Evolutionary conservation across 176 grass and related monocot species (phyloP).

Genomic region (Panicum miliaceum): DNA sequence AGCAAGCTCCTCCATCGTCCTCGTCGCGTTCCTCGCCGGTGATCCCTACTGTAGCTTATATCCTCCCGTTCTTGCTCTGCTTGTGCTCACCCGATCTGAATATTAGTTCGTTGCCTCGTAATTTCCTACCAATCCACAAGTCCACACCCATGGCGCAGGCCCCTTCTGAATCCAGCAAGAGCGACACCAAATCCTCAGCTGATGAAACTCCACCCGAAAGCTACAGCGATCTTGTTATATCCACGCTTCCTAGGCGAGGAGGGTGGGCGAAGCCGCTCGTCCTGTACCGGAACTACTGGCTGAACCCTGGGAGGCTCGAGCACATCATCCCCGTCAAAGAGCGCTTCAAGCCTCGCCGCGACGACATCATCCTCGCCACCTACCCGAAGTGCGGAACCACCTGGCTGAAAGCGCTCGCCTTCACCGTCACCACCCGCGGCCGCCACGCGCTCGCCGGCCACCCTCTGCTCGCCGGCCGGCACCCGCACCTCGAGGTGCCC

Average conservation of each 20-base stretch:
- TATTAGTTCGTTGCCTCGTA: not conserved
- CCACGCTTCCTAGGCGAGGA: not conserved
- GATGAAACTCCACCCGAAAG: not conserved
- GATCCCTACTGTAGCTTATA: too few species aligned
- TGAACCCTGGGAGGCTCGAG: not conserved
- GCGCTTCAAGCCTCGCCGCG: not conserved
- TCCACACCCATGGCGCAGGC: not conserved
- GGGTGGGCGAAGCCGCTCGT: not conserved
- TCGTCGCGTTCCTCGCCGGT: too few species aligned
- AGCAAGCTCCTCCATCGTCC: too few species aligned
- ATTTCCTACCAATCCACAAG: not conserved
- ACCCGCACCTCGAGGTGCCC: not conserved
- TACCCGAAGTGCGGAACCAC: conserved; percentile 33
- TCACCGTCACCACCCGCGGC: conserved; percentile 25
- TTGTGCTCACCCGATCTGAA: too few species aligned
- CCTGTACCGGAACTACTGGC: conserved; percentile 2
- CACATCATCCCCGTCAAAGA: not conserved
- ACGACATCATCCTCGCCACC: conserved; percentile 27
- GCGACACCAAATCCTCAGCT: not conserved
- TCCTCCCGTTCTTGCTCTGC: too few species aligned
- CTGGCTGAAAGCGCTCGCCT: conserved; percentile 41
- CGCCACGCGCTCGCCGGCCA: not conserved
- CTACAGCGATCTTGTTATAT: not conserved
- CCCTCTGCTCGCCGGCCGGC: not conserved
- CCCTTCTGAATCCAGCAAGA: not conserved